Evolutionary conservation across 768 basidiomycete genomes (phyloP).

Genomic region (Solioccasus polychromus): DNA sequence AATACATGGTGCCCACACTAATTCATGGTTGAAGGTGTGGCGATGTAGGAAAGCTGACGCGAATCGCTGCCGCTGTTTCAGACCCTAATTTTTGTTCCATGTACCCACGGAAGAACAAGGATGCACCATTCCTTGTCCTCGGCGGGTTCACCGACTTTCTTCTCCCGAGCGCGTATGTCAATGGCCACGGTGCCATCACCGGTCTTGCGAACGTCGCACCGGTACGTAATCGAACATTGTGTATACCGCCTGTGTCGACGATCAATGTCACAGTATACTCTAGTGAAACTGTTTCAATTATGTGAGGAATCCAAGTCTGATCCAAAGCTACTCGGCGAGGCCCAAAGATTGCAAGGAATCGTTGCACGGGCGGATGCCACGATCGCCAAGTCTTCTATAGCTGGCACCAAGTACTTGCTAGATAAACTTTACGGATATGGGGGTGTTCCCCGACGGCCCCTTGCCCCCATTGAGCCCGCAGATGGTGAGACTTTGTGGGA

Average conservation of each 20-base stretch:
- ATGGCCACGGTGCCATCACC: constrained; percentile 86
- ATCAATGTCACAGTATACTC: constrained; percentile 45
- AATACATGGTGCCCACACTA: background rate
- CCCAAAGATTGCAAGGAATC: constrained; percentile 75
- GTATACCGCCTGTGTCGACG: background rate
- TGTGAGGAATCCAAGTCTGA: constrained; percentile 54
- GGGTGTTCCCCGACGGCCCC: constrained; percentile 73
- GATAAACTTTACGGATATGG: constrained; percentile 80
- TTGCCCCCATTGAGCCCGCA: constrained; percentile 58
- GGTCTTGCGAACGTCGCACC: constrained; percentile 85
- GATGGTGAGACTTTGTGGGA: constrained; percentile 65
- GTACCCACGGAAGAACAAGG: constrained; percentile 65
- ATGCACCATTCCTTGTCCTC: constrained; percentile 76
- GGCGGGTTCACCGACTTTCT: constrained; percentile 88
- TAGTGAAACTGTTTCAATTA: constrained; percentile 61
- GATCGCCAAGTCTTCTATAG: constrained; percentile 70
- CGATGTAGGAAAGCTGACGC: constrained; percentile 87
- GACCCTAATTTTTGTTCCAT: constrained; percentile 49
- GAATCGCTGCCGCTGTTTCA: constrained; percentile 71
- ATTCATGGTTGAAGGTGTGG: constrained; percentile 60
- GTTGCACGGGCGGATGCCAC: constrained; percentile 79
- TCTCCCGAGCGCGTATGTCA: constrained; percentile 65
- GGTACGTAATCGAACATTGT: constrained; percentile 37
- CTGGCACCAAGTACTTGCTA: constrained; percentile 81
- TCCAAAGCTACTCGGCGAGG: constrained; percentile 57